Evolutionary conservation across 768 basidiomycete species (phyloP), one percentile per base, ranked within the genome.

Genomic region (Mycena chlorophos): DNA sequence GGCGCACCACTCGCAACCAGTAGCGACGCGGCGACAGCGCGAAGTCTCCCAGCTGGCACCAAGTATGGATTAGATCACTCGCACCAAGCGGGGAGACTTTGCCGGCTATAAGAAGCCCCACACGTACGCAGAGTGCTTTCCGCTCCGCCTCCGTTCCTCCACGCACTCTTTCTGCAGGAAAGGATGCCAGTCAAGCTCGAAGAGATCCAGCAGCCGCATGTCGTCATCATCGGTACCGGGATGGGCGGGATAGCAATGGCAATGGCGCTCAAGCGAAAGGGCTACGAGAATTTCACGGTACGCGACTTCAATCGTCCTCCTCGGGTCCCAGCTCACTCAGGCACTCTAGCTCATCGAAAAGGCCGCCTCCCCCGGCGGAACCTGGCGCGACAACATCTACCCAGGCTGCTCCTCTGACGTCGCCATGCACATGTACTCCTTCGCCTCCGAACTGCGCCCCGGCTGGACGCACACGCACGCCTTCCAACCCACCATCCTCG

Each of bases 401-500:
- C 71, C 71, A 46, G 77, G 76, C n/a, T 76, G 77, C 57, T 69
- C 73, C 8, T 75, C 73, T 4, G 76, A 78, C 40, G 66, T 75
- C 29, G 58, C 70, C 29, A 66, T 70, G 30, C 68, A 70, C 54
- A 71, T 71, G 65, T 78, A 77, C 57, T 70, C 70, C 47, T 65
- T 76, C 26, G 78, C 78, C 13, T 69, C 71, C 16, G 75, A 77
- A 31, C 69, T 71, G n/a, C 71, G 73, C 19, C 68, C 74, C 10
- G 60, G 74, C 51, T 80, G 79, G 79, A 69, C 63, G 10, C 54
- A 61, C 34, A 66, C 72, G 12, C 75, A 75, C 54, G 69, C 73
- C n/a, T 62, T 64, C 27, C 78, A 79, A 54, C 69, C 72, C 5
- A 71, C 79, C 52, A 74, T 80, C 50, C 68, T 71, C 27, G 66